Conservation (phyloP, 2,329 filamentous ascomycete genomes). For the Boeremia lycopersici region DNA sequence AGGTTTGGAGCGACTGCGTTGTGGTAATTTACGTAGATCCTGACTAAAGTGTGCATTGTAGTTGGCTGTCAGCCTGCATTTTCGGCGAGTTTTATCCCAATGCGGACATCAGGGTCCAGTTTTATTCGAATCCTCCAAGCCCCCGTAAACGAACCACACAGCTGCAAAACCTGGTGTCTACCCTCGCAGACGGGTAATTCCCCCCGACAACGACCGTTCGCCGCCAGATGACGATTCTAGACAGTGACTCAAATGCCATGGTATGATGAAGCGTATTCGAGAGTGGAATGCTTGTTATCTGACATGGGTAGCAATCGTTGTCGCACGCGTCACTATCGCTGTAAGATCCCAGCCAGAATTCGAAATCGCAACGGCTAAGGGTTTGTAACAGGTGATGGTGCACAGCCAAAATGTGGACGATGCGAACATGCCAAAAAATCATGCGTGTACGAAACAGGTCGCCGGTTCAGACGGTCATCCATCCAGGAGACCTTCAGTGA, state of each 20-base stretch:
- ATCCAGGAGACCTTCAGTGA: conserved; percentile 41
- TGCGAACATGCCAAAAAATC: conserved; percentile 42
- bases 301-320: conserved; percentile 42
- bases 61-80: neutral
- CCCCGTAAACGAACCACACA: conserved; percentile 22
- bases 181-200: conserved; percentile 27
- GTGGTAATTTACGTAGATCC: conserved; percentile 1
- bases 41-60: conserved; percentile 25
- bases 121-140: conserved; percentile 13
- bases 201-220: conserved; percentile 21
- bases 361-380: conserved; percentile 19
- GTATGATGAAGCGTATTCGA: conserved; percentile 22
- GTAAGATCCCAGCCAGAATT: conserved; percentile 21
- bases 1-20: conserved; percentile 8
- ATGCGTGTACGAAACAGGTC: conserved; percentile 44
- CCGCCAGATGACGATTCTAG: conserved; percentile 10
- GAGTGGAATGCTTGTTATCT: conserved; percentile 15
- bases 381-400: conserved; percentile 39
- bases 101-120: neutral
- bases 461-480: conserved; percentile 44
- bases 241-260: conserved; percentile 40
- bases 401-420: conserved; percentile 41
- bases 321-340: conserved; percentile 47
- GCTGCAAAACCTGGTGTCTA: conserved; percentile 14
- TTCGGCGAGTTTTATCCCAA: neutral